Evolutionary conservation across 352 stramenopile species (phyloP), one percentile per base, ranked within the genome.

Genomic region (Pythium brachiatum): DNA sequence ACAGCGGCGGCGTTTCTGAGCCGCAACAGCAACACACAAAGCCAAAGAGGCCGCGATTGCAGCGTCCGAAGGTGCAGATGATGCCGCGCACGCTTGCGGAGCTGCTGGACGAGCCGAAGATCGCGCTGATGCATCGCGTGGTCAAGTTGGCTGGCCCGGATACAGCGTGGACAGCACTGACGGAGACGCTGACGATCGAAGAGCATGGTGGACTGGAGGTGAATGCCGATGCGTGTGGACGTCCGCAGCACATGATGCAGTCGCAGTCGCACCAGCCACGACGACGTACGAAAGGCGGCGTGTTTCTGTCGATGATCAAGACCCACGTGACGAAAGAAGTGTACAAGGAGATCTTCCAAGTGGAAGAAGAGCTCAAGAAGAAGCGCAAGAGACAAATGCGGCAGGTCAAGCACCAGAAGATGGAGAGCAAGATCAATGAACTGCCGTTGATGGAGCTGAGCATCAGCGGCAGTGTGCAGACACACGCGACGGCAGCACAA

Each of bases 311-410:
- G 39, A 71, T 91, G 31, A 68, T 93, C 25, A 83, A 86, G 50
- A 73, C 81, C 0, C 72, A 79, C 36, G 83, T 90, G 73, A 57
- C 75, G 0, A 83, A 81, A 46, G 81, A 93, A 21, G 70, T 72
- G 54, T 93, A 93, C 64, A 78, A 80, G 20, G 68, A 81, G 16
- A 90, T 93, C 57, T 93, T 90, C 57, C 79, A 83, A 57, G 68
- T 93, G 18, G 83, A 93, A 58, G 74, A 86, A 34, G 57, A 75
- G 32, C 76, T 86, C 54, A 93, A 93, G 68, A 90, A 93, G 64
- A 78, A 88, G 29, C 67, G 70, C 34, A 87, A 88, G 70, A 89
- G 89, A 52, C 72, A 74, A 3, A 64, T 76, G 39, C 70, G 74
- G 43, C 68, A 69, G 39, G 74, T 76, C 18, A 68, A 73, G 34